These are phyloP conservation scores for Gossypium armourianum DNA, from an alignment of 441 rosid genomes.

Conservation along the genomic window DNA sequence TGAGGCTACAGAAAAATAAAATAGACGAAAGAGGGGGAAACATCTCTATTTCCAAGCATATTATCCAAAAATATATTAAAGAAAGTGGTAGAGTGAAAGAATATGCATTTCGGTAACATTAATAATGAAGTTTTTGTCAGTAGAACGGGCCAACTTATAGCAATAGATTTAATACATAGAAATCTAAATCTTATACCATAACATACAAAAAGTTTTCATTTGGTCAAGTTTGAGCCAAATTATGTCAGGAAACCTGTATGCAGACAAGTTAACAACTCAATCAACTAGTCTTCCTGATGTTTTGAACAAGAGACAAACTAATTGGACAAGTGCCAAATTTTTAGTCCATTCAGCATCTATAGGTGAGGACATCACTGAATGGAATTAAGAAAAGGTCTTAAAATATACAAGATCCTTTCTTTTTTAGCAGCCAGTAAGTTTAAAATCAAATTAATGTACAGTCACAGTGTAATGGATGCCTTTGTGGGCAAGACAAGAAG, in stretches of 20 bases:
- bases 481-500: too few relatives aligned
- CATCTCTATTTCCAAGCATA: background rate
- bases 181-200: background rate
- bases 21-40: too few relatives aligned
- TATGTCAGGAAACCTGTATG: background rate
- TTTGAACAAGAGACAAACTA: background rate
- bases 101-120: background rate
- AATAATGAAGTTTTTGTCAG: background rate
- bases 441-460: background rate
- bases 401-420: background rate
- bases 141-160: too few relatives aligned
- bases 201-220: background rate
- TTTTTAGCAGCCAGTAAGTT: background rate
- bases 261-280: background rate
- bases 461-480: too few relatives aligned
- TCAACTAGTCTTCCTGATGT: background rate
- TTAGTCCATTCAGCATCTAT: background rate
- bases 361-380: background rate
- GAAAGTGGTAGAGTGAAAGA: background rate
- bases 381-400: background rate
- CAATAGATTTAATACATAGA: background rate
- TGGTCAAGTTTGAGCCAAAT: background rate
- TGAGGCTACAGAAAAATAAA: background rate
- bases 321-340: background rate
- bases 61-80: background rate